Evolutionary conservation across 1,284 basidiomycete genomes (phyloP), one percentile per base, ranked within the genome.

Genomic region (Ceratobasidium sp.): DNA sequence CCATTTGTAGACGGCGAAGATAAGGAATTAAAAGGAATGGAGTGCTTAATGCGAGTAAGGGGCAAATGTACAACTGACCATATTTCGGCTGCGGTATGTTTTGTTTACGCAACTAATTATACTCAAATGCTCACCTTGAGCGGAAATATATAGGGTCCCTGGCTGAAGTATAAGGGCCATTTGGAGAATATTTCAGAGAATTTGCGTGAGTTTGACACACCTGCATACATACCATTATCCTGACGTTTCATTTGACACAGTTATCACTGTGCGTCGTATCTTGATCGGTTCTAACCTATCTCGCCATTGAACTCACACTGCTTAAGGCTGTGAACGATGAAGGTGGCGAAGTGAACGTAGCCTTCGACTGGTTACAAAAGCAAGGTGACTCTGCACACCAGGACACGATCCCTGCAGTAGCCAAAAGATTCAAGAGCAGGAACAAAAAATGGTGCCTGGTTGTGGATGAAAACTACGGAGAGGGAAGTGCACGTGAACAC

Each of bases 31-130:
- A 93, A 95, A 26, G 81, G 88, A 50, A 86, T 96, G 84, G 94
- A 91, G 82, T 95, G 97, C 78, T 85, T 99, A 74, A 91, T 99
- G 89, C 88, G 96, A 38, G 95, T 99, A 20, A 88, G 95, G 81
- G 98, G 98, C 65, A 99, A 99, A 87, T 99, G 97, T 86, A 99
- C 97, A 20, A 99, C 98, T 40, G 98, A 99, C 83, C 96, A 98
- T 84, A 98, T 98, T 78, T 96, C 94, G 56, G 96, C 97, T 67
- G 97, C 96, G 42, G 93, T 94, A 81, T 70, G 90, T 85, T n/a
- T 15, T n/a, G 71, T 64, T n/a, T 12, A 61, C 1, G n/a, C 38
- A 48, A 67, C 50, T 62, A 67, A 77, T 77, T 61, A 57, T n/a
- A 73, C 28, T 23, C 17, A 5, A 26, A 23, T 7, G 48, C 26